Evolutionary conservation across 345 rosid genomes (phyloP).

Genomic region (Rhodamnia rubescens): DNA sequence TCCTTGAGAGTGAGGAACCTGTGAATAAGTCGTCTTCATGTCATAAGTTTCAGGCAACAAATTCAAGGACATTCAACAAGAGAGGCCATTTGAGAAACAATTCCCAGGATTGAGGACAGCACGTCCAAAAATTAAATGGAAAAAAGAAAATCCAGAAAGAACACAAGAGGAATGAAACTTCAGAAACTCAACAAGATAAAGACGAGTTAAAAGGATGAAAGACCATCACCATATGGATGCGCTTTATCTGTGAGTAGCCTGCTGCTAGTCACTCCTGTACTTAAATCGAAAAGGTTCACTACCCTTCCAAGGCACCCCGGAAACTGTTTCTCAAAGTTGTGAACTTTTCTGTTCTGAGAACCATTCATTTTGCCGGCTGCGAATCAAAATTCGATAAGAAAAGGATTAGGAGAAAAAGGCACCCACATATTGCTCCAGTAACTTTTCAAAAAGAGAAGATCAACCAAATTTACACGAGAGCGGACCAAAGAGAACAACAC

Average conservation of each 20-base stretch:
- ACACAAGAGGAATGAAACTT: not conserved
- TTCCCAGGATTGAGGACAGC: not conserved
- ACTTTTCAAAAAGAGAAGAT: not conserved
- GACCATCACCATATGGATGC: constrained; percentile 45
- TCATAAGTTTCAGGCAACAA: constrained; percentile 2
- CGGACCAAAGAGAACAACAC: not conserved
- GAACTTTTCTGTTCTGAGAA: constrained; percentile 33
- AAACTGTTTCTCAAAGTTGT: constrained; percentile 36
- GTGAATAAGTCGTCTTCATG: constrained; percentile 9
- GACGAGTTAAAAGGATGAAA: not conserved
- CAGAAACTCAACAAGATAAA: not conserved
- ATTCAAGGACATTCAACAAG: not conserved
- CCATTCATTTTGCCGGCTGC: constrained; percentile 54
- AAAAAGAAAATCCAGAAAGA: not conserved
- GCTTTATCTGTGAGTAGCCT: constrained; percentile 39
- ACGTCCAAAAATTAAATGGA: not conserved
- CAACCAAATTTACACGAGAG: not conserved
- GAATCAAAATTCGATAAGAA: not conserved
- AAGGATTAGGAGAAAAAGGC: not conserved
- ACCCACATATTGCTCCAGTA: not conserved
- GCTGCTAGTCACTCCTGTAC: constrained; percentile 39
- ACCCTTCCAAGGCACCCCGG: constrained; percentile 62
- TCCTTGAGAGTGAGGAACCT: constrained; percentile 58
- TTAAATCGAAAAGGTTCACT: constrained; percentile 61
- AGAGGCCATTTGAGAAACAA: not conserved